phyloP scores from a whole-genome alignment of 2,329 filamentous ascomycete species.

The Acarospora socialis region DNA sequence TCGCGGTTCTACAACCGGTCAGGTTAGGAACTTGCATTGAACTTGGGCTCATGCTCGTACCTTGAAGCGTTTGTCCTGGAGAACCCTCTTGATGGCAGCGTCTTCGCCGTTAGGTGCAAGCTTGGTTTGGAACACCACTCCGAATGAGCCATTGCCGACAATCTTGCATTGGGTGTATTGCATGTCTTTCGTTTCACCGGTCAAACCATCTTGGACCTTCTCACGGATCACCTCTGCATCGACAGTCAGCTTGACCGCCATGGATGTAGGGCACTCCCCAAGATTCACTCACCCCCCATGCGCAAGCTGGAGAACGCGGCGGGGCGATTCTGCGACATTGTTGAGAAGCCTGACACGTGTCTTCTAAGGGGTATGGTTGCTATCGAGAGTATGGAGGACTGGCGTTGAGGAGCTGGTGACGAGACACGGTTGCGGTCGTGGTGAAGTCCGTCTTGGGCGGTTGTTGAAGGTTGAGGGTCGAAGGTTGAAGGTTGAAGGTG shows the following conservation, averaged over 20 bases:
- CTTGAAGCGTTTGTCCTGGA: conserved; percentile 99
- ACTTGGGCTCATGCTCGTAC: conserved; percentile 36
- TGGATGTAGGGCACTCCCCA: conserved; percentile 11
- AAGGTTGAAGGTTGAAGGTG: conserved; percentile 16
- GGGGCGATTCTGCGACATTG: conserved; percentile 82
- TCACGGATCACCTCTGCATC: conserved; percentile 83
- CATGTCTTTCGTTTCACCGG: conserved; percentile 89
- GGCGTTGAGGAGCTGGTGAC: conserved; percentile 32
- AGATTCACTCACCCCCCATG: conserved; percentile 76
- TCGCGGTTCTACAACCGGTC: conserved; percentile 67
- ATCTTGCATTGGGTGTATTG: conserved; percentile 99
- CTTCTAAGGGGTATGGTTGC: conserved; percentile 9
- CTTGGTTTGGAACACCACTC: conserved; percentile 98
- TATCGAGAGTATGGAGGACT: conserved; percentile 30
- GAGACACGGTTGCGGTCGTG: conserved; percentile 25
- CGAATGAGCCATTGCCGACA: conserved; percentile 96
- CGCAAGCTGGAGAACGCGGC: conserved; percentile 77
- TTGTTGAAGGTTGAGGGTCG: conserved; percentile 11
- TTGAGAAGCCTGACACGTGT: conserved; percentile 19
- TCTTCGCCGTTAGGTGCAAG: conserved; percentile 95
- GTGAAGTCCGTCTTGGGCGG: conserved; percentile 43
- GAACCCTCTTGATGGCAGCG: conserved; percentile 94
- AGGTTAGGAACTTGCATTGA: too few species aligned
- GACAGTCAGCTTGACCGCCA: conserved; percentile 16
- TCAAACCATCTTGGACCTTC: conserved; percentile 96